These are phyloP conservation scores for Skeletonema tropicum DNA, from an alignment of 108 stramenopile genomes.

Conservation along the genomic window DNA sequence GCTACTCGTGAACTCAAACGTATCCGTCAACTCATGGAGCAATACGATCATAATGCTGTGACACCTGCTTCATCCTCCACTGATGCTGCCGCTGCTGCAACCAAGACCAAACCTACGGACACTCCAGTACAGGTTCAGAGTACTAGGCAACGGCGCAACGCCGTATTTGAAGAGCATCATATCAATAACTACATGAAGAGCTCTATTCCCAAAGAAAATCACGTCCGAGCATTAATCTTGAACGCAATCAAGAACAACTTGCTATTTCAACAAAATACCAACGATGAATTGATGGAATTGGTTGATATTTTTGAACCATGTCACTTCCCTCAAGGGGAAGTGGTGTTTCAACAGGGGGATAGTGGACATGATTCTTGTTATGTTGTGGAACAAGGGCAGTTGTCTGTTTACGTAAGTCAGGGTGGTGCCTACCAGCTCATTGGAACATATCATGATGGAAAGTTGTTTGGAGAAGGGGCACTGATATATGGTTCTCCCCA, in stretches of 20 bases:
- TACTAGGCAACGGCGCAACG: conserved; percentile 11
- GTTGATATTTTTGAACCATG: conserved; percentile 74
- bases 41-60: background rate
- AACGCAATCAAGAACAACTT: conserved; percentile 67
- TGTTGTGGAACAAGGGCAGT: conserved; percentile 64
- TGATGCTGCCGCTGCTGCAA: too few relatives aligned
- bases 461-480: conserved; percentile 81
- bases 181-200: conserved; percentile 44
- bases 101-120: background rate
- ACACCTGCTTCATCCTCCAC: too few relatives aligned
- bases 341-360: conserved; percentile 76
- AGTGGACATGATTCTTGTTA: conserved; percentile 79
- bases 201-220: conserved; percentile 51
- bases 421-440: conserved; percentile 36
- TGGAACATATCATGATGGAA: conserved; percentile 18
- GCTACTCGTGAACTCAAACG: conserved; percentile 33
- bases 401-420: conserved; percentile 62
- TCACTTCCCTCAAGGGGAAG: conserved; percentile 34
- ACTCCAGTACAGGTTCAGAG: background rate
- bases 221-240: conserved; percentile 55
- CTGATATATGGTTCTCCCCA: conserved; percentile 81
- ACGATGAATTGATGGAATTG: conserved; percentile 63
- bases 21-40: conserved; percentile 36
- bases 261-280: conserved; percentile 57
- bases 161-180: conserved; percentile 28